Conservation (phyloP, 306 rosid species). For the Malus asiatica region DNA sequence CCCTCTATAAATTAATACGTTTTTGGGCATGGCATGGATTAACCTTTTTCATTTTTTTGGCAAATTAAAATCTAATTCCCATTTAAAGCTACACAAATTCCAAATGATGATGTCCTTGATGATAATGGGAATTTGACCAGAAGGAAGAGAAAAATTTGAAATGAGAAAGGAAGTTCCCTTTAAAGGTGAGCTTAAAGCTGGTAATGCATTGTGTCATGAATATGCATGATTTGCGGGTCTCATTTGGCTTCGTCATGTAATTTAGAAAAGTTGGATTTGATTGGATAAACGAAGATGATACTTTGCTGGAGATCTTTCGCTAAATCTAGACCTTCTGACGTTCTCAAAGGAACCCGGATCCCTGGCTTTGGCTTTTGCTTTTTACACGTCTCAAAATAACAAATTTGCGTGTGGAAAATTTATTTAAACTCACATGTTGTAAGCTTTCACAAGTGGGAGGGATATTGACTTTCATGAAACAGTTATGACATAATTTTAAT, state of each 20-base stretch:
- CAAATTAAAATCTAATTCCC: background rate
- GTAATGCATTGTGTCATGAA: background rate
- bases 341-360: slow-evolving; percentile 16
- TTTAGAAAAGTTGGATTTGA: background rate
- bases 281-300: background rate
- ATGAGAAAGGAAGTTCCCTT: background rate
- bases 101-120: background rate
- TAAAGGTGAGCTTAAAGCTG: background rate
- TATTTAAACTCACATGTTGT: slow-evolving; percentile 18
- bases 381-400: slow-evolving; percentile 3
- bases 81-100: background rate
- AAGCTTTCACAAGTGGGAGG: slow-evolving; percentile 13
- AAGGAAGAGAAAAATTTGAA: too few species aligned
- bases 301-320: background rate
- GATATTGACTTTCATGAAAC: slow-evolving; percentile 12
- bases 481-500: background rate
- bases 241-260: background rate
- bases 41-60: too few species aligned
- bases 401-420: too few species aligned
- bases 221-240: background rate
- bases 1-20: background rate
- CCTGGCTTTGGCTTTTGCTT: background rate
- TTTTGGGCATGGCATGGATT: slow-evolving; percentile 2
- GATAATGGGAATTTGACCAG: background rate
- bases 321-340: slow-evolving; percentile 20